Percentiles rank a stretch among this genome's conserved stretches.
Evolutionary conservation across 1,284 basidiomycete species (phyloP).

Genomic region (Ganoderma sp.): DNA sequence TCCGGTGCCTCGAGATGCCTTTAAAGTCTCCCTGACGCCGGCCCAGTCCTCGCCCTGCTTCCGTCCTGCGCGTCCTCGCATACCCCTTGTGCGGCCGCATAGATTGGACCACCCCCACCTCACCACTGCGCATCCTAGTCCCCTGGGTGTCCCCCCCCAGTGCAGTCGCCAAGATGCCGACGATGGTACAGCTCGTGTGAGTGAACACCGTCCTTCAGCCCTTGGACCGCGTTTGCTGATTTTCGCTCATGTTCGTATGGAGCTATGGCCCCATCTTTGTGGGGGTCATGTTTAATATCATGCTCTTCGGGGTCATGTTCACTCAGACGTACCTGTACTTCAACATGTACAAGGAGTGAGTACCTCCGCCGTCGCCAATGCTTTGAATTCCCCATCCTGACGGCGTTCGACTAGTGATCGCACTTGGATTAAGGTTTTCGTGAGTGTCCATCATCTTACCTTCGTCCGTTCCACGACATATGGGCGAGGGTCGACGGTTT

Average conservation of each 20-base stretch:
- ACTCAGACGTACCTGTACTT: slow-evolving; percentile 49
- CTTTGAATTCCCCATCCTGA: neutral
- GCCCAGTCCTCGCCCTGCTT: neutral
- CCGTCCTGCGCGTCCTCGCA: neutral
- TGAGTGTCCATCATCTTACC: slow-evolving; percentile 20
- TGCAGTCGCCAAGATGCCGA: neutral
- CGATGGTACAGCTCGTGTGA: neutral
- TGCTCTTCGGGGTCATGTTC: slow-evolving; percentile 48
- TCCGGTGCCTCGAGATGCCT: neutral
- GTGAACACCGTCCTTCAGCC: neutral
- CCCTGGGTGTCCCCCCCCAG: neutral
- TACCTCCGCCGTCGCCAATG: neutral
- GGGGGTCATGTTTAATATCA: slow-evolving; percentile 46
- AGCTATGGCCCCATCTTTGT: slow-evolving; percentile 49
- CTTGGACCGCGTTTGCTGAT: neutral
- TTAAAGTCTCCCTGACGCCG: neutral
- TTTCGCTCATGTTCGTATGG: neutral
- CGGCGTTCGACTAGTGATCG: slow-evolving; percentile 30
- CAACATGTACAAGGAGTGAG: slow-evolving; percentile 46
- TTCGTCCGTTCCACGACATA: neutral
- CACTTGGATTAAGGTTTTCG: slow-evolving; percentile 42
- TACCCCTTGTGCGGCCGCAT: neutral
- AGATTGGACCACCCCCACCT: neutral
- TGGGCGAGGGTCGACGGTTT: neutral
- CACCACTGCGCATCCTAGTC: neutral